A percentile compares a stretch with the other conserved stretches of the same genome.
phyloP scores from a whole-genome alignment of 257 asterid genomes.

The Solanum bulbocastanum region DNA sequence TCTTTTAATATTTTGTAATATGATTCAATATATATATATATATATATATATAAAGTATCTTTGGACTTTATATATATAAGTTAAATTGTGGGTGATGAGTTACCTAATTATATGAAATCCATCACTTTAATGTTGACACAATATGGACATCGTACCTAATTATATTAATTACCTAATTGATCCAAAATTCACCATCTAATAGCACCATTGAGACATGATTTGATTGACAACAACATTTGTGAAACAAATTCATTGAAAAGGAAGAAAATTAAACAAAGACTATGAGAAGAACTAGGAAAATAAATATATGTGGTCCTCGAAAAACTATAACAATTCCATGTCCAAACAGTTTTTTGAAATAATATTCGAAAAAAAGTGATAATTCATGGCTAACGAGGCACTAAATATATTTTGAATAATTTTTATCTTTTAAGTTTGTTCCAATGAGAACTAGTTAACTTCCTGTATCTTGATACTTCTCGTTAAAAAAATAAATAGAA shows the following conservation, averaged over 20 bases:
- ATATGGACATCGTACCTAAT: background rate
- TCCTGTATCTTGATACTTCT: background rate
- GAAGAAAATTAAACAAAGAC: background rate
- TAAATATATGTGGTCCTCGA: background rate
- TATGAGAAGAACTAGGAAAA: background rate
- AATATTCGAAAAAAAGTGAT: background rate
- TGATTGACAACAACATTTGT: conserved; percentile 3
- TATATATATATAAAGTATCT: no score
- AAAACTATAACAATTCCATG: background rate
- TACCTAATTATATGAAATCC: background rate
- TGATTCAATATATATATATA: no score
- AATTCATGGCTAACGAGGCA: background rate
- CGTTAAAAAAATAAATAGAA: background rate
- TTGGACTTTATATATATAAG: background rate
- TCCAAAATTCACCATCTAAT: background rate
- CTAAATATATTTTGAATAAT: background rate
- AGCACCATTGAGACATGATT: background rate
- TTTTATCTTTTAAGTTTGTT: background rate
- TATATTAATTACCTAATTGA: background rate
- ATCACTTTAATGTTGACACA: background rate
- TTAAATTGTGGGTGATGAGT: background rate
- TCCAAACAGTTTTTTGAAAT: background rate
- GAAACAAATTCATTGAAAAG: background rate
- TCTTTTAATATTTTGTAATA: no score
- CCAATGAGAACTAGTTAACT: background rate